Evolutionary conservation across 2,329 filamentous ascomycete species (phyloP).

Genomic region (Macrophomina tecta): DNA sequence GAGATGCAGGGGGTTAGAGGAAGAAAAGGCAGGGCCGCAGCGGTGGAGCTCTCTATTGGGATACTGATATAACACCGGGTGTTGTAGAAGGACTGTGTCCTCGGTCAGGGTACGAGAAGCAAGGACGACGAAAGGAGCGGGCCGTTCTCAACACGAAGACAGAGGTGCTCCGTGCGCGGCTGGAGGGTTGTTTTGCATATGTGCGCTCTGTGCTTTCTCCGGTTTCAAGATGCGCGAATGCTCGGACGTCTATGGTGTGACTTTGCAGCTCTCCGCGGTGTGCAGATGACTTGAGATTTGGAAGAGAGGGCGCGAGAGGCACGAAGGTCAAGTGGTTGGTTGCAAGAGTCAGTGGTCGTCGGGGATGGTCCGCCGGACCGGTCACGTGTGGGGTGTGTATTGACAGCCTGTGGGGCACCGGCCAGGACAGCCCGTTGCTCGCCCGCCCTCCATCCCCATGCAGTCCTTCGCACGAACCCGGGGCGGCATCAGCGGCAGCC

Average conservation of each 20-base stretch:
- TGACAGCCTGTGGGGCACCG: conserved; percentile 3
- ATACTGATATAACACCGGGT: neutral
- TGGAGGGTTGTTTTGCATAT: neutral
- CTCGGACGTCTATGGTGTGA: neutral
- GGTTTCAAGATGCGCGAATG: conserved; percentile 14
- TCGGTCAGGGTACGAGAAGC: neutral
- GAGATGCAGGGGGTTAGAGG: neutral
- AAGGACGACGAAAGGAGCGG: neutral
- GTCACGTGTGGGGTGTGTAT: neutral
- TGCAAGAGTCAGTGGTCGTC: neutral
- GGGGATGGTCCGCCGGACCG: neutral
- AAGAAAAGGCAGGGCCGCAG: neutral
- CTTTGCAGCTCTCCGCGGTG: neutral
- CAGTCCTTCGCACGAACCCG: neutral
- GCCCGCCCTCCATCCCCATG: neutral
- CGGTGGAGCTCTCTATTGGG: neutral
- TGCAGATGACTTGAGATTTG: neutral
- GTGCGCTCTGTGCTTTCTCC: neutral
- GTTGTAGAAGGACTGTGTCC: neutral
- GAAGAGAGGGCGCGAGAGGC: neutral
- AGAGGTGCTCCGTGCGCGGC: neutral
- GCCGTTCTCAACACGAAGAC: neutral
- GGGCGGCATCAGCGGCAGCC: neutral
- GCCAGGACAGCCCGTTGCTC: neutral
- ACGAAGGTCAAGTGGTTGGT: neutral